Evolutionary conservation across 768 basidiomycete genomes (phyloP), one percentile per base, ranked within the genome.

Genomic region (Amanita rimosa): DNA sequence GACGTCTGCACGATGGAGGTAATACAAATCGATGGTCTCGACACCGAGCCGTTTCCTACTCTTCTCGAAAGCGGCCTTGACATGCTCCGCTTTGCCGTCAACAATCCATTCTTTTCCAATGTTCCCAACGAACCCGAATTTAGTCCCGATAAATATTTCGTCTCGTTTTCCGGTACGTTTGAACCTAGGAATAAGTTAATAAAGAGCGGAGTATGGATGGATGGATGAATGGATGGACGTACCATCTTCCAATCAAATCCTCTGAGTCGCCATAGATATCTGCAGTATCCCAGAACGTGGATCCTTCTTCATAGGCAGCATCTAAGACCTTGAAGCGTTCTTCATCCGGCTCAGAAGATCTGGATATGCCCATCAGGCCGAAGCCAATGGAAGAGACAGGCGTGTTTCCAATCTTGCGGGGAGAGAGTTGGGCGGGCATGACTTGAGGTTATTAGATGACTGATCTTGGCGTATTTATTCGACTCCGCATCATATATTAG

Each of bases 121-220:
- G 13, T 27, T 24, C 9, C 53, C 16, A 60, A 52, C 8, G 40
- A 21, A 8, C 2, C 65, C 60, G 17, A 58, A 63, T 52, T 84
- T 83, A n/a, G 79, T 81, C 2, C 79, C 78, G 16, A 84, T 67
- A 62, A 82, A 83, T 24, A 81, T 76, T 29, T 75, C 64, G 17
- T 64, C 53, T 19, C 75, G 64, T 46, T 74, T 75, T 6, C 76
- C 76, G 6, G 72, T 75, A 11, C 64, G 62, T 52, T 71, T 67
- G 58, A 80, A 74, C 76, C 75, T 63, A 13, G 14, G 17, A 10
- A 29, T 3, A 29, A 10, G 29, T 29, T 29, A 29, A 29, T 10
- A 10, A 10, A 29, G 11, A 29, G 29, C 11, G 29, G 29, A 29
- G 10, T 11, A 11, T 11, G 29, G 29, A 29, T 8, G 29, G 9